Evolutionary conservation across 176 grass and related monocot species (phyloP).

Genomic region (Phragmites australis): DNA sequence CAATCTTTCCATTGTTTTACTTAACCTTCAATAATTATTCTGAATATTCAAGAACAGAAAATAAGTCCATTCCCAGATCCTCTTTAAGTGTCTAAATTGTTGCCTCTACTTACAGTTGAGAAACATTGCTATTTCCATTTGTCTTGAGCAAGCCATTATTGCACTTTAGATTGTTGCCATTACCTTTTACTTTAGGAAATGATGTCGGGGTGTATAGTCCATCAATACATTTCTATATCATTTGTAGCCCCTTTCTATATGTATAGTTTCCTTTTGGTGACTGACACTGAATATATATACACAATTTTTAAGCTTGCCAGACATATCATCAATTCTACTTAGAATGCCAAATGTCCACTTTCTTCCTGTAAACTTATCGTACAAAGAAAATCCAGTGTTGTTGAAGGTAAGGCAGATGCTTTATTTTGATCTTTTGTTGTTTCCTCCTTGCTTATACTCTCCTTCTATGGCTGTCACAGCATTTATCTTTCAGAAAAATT

Average conservation of each 20-base stretch:
- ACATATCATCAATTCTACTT: slow-evolving; percentile 79
- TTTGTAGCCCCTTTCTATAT: not conserved
- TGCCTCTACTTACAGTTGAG: no score
- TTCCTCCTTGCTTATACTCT: not conserved
- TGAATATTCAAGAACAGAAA: no score
- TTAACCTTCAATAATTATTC: no score
- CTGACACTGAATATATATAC: slow-evolving; percentile 6
- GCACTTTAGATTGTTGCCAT: no score
- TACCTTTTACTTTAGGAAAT: no score
- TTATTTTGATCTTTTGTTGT: not conserved
- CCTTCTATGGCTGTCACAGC: not conserved
- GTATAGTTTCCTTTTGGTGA: not conserved
- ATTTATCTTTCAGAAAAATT: not conserved
- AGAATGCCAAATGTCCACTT: slow-evolving; percentile 97
- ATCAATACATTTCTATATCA: not conserved
- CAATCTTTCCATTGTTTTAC: no score
- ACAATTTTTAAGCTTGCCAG: slow-evolving; percentile 59
- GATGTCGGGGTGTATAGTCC: no score
- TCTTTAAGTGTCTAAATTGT: no score
- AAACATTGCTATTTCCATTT: no score
- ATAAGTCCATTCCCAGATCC: no score
- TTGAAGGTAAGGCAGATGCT: slow-evolving; percentile 72
- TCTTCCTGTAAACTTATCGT: slow-evolving; percentile 75
- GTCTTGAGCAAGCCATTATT: no score
- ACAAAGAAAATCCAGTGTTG: slow-evolving; percentile 74